Percentiles rank a stretch among this genome's conserved stretches.
Conservation (phyloP, 371 early-diverging fungal genomes). For the Mucor piriformis region DNA sequence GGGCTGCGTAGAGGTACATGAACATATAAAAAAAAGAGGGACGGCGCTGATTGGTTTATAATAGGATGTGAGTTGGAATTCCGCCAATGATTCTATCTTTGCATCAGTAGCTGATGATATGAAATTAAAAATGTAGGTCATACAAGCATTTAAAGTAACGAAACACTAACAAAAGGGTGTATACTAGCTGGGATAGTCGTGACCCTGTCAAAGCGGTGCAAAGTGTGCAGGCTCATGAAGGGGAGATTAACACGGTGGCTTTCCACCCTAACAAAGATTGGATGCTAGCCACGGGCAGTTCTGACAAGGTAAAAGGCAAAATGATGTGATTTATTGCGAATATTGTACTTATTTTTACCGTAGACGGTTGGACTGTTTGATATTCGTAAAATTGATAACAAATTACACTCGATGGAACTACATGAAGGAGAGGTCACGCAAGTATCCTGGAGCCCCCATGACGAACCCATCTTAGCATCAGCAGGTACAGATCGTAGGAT, state of each 20-base stretch:
- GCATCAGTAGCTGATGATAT: constrained; percentile 97
- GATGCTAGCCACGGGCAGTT: constrained; percentile 94
- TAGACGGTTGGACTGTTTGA: constrained; percentile 96
- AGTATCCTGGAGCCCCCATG: constrained; percentile 95
- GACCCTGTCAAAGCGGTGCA: constrained; percentile 63
- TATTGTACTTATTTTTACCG: neutral
- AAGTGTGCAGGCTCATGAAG: constrained; percentile 82
- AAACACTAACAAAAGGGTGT: no score
- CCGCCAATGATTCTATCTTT: constrained; percentile 78
- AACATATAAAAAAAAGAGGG: neutral
- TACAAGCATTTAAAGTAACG: neutral
- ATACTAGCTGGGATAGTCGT: constrained; percentile 73
- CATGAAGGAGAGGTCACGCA: constrained; percentile 94
- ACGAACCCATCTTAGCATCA: constrained; percentile 90
- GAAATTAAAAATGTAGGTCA: constrained; percentile 81
- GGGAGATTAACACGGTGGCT: constrained; percentile 92
- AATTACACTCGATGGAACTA: constrained; percentile 84
- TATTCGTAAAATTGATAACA: constrained; percentile 82
- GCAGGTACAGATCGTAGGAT: constrained; percentile 92
- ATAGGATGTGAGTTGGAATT: constrained; percentile 94
- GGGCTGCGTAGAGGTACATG: constrained; percentile 83
- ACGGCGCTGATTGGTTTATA: constrained; percentile 5
- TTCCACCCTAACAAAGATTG: constrained; percentile 90
- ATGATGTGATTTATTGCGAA: neutral
- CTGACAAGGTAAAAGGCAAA: constrained; percentile 73